Evolutionary conservation across 257 asterid genomes (phyloP).

Genomic region (Primulina tabacum): DNA sequence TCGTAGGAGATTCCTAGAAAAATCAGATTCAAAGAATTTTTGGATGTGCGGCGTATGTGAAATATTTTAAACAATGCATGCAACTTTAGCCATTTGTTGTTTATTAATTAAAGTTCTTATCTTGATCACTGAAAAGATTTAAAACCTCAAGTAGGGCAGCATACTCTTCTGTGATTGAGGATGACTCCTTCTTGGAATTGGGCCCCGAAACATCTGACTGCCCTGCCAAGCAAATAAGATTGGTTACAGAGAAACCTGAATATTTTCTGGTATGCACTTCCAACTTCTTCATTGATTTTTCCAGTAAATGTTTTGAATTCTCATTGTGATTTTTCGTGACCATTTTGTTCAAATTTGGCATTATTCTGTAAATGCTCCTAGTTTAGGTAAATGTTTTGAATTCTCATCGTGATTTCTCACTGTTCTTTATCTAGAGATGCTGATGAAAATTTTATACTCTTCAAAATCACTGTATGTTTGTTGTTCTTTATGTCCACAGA

Average conservation of each 20-base stretch:
- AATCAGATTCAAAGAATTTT: background rate
- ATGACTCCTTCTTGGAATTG: conserved; percentile 46
- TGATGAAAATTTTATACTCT: background rate
- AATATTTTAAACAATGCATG: background rate
- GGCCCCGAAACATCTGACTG: conserved; percentile 34
- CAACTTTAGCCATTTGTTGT: conserved; percentile 4
- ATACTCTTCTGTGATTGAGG: conserved; percentile 31
- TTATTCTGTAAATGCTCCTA: background rate
- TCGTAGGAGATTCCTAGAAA: background rate
- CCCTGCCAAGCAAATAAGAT: conserved; percentile 25
- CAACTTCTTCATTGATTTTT: conserved; percentile 1
- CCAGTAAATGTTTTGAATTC: conserved; percentile 4
- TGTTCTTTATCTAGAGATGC: conserved; percentile 6
- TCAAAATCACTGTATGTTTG: background rate
- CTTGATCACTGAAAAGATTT: conserved; percentile 16
- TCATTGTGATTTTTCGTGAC: conserved; percentile 2
- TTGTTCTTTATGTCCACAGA: conserved; percentile 24
- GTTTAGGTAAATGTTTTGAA: background rate
- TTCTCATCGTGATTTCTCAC: too few relatives aligned
- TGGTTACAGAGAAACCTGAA: conserved; percentile 38
- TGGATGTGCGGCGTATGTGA: background rate
- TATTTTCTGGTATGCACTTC: conserved; percentile 31
- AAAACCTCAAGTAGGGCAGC: conserved; percentile 29
- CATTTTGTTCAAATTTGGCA: conserved; percentile 6
- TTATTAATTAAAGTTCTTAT: background rate